Evolutionary conservation across 116 monocot species (phyloP).

Genomic region (Phalaenopsis hybrid): DNA sequence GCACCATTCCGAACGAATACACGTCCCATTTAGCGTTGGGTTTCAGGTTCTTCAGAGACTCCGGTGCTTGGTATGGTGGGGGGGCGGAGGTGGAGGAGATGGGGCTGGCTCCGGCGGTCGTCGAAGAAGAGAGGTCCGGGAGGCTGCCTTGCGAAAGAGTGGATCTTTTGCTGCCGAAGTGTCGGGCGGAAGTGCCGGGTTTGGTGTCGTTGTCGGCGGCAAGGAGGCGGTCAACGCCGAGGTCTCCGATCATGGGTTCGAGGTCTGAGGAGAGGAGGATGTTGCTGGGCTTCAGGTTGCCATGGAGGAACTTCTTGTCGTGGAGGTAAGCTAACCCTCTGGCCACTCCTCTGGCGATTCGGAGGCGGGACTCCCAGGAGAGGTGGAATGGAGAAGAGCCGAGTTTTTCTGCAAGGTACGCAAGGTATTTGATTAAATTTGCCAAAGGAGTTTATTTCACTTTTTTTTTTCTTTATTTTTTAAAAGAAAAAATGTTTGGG

Average conservation of each 20-base stretch:
- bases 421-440: neutral
- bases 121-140: conserved; percentile 31
- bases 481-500: too few species aligned
- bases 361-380: conserved; percentile 53
- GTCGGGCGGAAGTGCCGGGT: conserved; percentile 30
- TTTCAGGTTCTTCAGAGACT: conserved; percentile 61
- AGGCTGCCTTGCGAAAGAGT: conserved; percentile 55
- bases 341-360: conserved; percentile 77
- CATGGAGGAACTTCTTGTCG: conserved; percentile 86
- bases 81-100: conserved; percentile 10
- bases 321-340: conserved; percentile 72
- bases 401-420: conserved; percentile 44
- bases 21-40: conserved; percentile 82
- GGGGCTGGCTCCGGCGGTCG: conserved; percentile 23
- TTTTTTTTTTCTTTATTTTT: too few species aligned
- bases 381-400: conserved; percentile 66
- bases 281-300: conserved; percentile 87
- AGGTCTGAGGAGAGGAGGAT: conserved; percentile 60
- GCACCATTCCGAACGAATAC: conserved; percentile 78
- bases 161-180: conserved; percentile 88
- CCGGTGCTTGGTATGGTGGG: conserved; percentile 73
- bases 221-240: conserved; percentile 71
- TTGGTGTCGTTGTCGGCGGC: conserved; percentile 10
- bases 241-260: conserved; percentile 72
- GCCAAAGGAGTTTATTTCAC: too few species aligned